These are phyloP conservation scores for Ophiostoma montium DNA, from an alignment of 2,329 filamentous ascomycete genomes.

Conservation along the genomic window DNA sequence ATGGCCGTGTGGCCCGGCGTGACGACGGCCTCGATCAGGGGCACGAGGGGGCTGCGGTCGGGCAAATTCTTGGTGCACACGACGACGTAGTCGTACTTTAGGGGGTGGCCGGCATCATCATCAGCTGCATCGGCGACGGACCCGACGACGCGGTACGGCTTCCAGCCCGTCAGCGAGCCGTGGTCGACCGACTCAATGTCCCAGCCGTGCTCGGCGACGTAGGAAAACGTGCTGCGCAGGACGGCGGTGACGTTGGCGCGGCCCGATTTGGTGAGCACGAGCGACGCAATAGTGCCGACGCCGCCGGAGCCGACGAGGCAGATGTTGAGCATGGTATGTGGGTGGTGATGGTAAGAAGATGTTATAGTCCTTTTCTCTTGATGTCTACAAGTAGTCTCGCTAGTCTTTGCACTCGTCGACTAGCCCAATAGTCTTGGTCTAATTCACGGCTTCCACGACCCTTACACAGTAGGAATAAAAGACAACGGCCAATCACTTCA, in stretches of 20 bases:
- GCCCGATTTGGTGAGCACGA: constrained; percentile 10
- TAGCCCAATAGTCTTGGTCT: no score
- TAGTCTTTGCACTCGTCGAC: no score
- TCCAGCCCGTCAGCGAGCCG: constrained; percentile 8
- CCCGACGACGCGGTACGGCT: constrained; percentile 9
- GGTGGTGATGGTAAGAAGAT: no score
- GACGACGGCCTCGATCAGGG: constrained; percentile 41
- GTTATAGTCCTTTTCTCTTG: no score
- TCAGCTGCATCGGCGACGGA: constrained; percentile 23
- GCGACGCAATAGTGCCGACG: constrained; percentile 12
- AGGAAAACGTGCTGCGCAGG: constrained; percentile 9
- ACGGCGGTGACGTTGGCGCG: constrained; percentile 11
- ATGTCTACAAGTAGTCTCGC: no score
- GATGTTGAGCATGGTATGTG: not conserved
- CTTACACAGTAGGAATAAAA: no score
- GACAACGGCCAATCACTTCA: no score
- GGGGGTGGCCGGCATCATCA: not conserved
- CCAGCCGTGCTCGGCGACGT: constrained; percentile 11
- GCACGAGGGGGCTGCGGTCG: constrained; percentile 47
- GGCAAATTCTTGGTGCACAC: constrained; percentile 59
- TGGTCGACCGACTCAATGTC: constrained; percentile 12
- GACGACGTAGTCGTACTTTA: constrained; percentile 45
- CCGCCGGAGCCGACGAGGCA: constrained; percentile 11
- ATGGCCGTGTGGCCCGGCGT: constrained; percentile 40
- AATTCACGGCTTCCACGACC: no score